These are phyloP conservation scores for Micromonas commoda DNA, from an alignment of 139 green algal genomes.

Conservation along the genomic window DNA sequence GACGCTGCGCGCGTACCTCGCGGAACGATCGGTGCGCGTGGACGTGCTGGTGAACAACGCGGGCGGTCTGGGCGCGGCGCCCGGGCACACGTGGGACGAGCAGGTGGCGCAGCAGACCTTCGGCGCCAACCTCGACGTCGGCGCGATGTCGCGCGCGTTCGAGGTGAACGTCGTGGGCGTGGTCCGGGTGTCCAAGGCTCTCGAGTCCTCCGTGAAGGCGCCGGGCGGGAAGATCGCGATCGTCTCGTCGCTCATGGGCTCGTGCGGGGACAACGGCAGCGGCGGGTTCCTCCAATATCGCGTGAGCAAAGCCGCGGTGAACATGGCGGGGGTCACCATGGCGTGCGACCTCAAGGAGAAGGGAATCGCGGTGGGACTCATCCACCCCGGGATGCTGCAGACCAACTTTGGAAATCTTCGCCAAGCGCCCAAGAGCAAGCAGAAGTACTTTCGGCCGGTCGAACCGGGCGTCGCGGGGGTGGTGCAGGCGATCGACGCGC, in stretches of 20 bases:
- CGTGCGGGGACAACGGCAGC: slow-evolving; percentile 32
- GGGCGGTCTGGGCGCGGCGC: slow-evolving; percentile 29
- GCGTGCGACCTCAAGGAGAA: slow-evolving; percentile 46
- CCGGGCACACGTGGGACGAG: neutral
- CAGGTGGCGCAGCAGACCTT: neutral
- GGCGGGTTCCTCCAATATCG: slow-evolving; percentile 48
- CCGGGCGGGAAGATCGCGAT: slow-evolving; percentile 40
- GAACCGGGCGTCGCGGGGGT: neutral
- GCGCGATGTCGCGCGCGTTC: slow-evolving; percentile 28
- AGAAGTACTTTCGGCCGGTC: neutral
- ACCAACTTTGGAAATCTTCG: neutral
- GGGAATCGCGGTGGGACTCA: slow-evolving; percentile 44
- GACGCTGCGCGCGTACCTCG: neutral
- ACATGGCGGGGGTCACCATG: slow-evolving; percentile 50
- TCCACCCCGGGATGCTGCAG: slow-evolving; percentile 39
- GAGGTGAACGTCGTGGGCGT: slow-evolving; percentile 55
- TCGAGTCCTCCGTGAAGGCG: slow-evolving; percentile 29
- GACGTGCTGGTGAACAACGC: slow-evolving; percentile 48
- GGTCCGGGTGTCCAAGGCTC: slow-evolving; percentile 36
- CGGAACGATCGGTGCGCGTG: slow-evolving; percentile 18
- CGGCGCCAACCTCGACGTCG: neutral
- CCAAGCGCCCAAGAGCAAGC: neutral
- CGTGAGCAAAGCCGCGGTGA: slow-evolving; percentile 54
- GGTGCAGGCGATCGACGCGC: neutral
- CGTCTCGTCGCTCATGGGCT: slow-evolving; percentile 48